Evolutionary conservation across 2,329 filamentous ascomycete genomes (phyloP), one percentile per base, ranked within the genome.

Genomic region (Colletotrichum sp.): DNA sequence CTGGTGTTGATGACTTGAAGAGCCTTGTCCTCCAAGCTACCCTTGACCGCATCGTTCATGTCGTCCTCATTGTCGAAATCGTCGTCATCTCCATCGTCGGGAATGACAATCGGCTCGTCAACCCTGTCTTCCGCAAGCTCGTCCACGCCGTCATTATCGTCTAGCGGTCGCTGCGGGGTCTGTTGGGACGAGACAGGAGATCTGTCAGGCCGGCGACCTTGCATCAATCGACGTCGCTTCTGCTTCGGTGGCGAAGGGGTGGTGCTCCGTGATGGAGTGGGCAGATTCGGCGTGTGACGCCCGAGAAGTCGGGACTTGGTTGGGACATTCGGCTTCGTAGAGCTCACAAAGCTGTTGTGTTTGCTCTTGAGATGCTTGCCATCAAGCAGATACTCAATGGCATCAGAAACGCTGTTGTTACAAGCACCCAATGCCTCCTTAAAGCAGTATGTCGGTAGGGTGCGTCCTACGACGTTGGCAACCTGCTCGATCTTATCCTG

Each of bases 1-100:
- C 95, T 97, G 0, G 89, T 92, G 81, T 98, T 98, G 84, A 99
- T 93, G 80, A 96, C 98, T 9, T 92, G 90, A 32, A 98, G 87
- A 8, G 98, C 91, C 65, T 84, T 82, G 64, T 84, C 83, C 52
- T 83, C 82, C 52, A 83, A 83, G n/a, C 85, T 81, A 7, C 77
- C 77, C 28, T 79, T 76, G 13, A 77, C 71, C 8, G 74, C 67
- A n/a, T 77, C 74, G 15, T 72, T 73, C 11, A 75, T 48, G 19
- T 77, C 55, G 27, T 75, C 72, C 4, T 71, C 77, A 30, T 86
- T 83, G 9, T 84, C 85, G 61, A 85, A 80, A 68, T 85, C 85
- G 11, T 82, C 82, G 57, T 88, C 87, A 52, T 86, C 85, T 48
- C 85, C 85, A 66, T 86, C 86, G 34, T 87, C 83, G 19, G 85